These are phyloP conservation scores for Rhynchospora pubera DNA, from an alignment of 176 grass and related monocot species.

Conservation along the genomic window DNA sequence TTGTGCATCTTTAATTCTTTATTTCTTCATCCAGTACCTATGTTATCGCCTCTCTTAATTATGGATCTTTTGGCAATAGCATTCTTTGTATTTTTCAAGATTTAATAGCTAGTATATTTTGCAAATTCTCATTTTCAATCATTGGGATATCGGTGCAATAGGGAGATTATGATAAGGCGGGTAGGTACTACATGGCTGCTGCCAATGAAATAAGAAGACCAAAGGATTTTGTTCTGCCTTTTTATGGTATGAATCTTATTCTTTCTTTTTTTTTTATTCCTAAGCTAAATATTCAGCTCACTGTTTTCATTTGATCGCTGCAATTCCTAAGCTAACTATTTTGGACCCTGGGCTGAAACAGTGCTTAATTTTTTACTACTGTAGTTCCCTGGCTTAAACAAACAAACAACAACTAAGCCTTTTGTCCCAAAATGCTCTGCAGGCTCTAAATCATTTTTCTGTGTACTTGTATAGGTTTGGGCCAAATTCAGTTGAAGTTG, in stretches of 20 bases:
- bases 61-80: not conserved
- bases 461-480: constrained; percentile 52
- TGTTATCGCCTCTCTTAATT: not conserved
- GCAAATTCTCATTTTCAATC: not conserved
- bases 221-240: constrained; percentile 91
- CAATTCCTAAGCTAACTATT: not conserved
- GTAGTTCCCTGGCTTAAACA: not conserved
- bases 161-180: constrained; percentile 88
- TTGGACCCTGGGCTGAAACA: not conserved
- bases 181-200: constrained; percentile 83
- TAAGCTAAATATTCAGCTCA: not conserved
- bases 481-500: constrained; percentile 87
- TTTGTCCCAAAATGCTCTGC: not conserved
- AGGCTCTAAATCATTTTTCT: constrained; percentile 12
- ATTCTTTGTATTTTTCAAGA: not conserved
- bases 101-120: not conserved
- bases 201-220: constrained; percentile 88
- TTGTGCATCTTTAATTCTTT: not conserved
- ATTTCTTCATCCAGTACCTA: not conserved
- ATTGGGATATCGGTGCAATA: constrained; percentile 22
- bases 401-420: no score
- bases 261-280: constrained; percentile 1
- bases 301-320: not conserved
- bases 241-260: constrained; percentile 48
- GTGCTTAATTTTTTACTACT: not conserved